Conservation (phyloP, 306 rosid species). For the Hippophae gyantsensis region DNA sequence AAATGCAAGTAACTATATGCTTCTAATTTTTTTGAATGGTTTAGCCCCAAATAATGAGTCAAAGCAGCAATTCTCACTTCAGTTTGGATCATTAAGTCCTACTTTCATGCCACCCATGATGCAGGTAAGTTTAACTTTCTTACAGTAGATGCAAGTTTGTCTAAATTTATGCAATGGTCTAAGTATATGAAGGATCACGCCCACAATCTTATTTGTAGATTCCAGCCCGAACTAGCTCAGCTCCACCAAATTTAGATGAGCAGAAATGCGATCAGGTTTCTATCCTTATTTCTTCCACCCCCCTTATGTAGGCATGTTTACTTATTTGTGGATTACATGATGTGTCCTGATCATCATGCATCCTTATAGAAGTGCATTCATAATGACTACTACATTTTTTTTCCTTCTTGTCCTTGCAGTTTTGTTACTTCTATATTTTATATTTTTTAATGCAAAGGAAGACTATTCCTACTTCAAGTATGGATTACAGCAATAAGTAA, state of each 20-base stretch:
- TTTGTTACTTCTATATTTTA: too few relatives aligned
- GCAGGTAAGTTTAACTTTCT: conserved; percentile 39
- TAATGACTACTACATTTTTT: too few relatives aligned
- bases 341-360: too few relatives aligned
- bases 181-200: too few relatives aligned
- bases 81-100: conserved; percentile 83
- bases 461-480: too few relatives aligned
- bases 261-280: conserved; percentile 80
- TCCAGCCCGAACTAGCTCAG: conserved; percentile 94
- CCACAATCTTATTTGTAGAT: conserved; percentile 28
- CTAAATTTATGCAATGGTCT: too few relatives aligned
- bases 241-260: conserved; percentile 94
- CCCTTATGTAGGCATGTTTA: conserved; percentile 1
- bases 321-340: neutral
- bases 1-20: conserved; percentile 18
- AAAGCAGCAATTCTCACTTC: conserved; percentile 47
- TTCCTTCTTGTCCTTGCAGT: too few relatives aligned
- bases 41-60: conserved; percentile 57
- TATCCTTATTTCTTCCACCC: neutral
- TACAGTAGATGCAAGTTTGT: neutral
- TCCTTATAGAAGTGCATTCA: too few relatives aligned
- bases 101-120: conserved; percentile 49
- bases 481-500: too few relatives aligned
- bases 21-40: conserved; percentile 10
- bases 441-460: too few relatives aligned